Conservation (phyloP, 73 alveolate species). For the Stentor roeselii region DNA sequence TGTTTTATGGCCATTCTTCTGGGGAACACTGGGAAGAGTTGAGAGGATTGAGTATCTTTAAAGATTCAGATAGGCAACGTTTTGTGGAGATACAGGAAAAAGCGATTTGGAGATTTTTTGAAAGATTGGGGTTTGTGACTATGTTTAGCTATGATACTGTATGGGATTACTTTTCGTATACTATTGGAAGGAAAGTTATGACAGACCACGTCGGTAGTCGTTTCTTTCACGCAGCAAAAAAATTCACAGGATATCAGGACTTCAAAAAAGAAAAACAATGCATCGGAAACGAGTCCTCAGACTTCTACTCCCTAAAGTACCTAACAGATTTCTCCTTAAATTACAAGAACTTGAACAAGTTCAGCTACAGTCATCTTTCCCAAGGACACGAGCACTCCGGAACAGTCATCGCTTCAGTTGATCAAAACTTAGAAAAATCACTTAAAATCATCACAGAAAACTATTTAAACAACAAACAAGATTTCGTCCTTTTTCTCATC, state of each 20-base stretch:
- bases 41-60: neutral
- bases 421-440: neutral
- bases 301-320: neutral
- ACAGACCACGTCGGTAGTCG: constrained; percentile 5
- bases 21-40: neutral
- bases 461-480: neutral
- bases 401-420: constrained; percentile 10
- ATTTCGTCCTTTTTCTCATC: neutral
- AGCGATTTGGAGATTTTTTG: neutral
- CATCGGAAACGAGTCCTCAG: neutral
- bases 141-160: constrained; percentile 25
- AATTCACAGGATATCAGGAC: constrained; percentile 6
- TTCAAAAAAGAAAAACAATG: neutral
- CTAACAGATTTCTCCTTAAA: neutral
- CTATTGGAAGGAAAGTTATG: neutral
- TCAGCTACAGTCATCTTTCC: neutral
- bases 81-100: neutral
- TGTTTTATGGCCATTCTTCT: constrained; percentile 4
- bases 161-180: neutral
- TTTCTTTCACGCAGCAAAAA: constrained; percentile 21
- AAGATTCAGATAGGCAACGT: neutral
- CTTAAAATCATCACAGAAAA: neutral
- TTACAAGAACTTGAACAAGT: neutral
- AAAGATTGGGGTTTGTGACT: neutral
- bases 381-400: constrained; percentile 12